Evolutionary conservation across 228 moss, liverwort and hornwort species (phyloP).

Genomic region (Sphagnum magellanicum): DNA sequence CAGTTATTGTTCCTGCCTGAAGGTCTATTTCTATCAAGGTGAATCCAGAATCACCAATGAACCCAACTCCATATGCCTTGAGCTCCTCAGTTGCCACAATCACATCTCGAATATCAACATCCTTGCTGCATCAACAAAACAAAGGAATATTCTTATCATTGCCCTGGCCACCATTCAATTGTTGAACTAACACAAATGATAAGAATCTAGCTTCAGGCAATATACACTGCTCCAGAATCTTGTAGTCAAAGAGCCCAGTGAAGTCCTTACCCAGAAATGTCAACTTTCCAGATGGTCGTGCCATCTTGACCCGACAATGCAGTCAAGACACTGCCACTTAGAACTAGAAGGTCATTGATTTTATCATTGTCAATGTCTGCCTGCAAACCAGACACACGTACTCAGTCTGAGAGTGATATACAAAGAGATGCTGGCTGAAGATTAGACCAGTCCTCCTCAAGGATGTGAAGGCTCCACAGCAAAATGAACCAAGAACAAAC

Average conservation of each 20-base stretch:
- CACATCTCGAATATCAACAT: slow-evolving; percentile 53
- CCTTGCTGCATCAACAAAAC: slow-evolving; percentile 47
- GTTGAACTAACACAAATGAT: too few species aligned
- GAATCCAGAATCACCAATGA: slow-evolving; percentile 56
- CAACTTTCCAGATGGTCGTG: slow-evolving; percentile 62
- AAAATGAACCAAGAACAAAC: too few species aligned
- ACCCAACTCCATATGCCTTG: slow-evolving; percentile 73
- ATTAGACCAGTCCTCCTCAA: not conserved
- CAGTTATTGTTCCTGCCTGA: slow-evolving; percentile 54
- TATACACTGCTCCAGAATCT: too few species aligned
- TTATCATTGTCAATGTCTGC: slow-evolving; percentile 71
- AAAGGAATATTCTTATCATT: too few species aligned
- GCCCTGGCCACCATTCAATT: too few species aligned
- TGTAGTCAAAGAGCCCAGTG: too few species aligned
- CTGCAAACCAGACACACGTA: slow-evolving; percentile 22
- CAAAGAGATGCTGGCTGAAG: not conserved
- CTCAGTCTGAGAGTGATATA: not conserved
- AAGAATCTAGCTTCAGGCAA: too few species aligned
- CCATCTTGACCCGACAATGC: slow-evolving; percentile 79
- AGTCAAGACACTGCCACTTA: slow-evolving; percentile 63
- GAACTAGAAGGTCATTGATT: slow-evolving; percentile 69
- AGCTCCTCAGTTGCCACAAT: slow-evolving; percentile 48
- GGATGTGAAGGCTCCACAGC: not conserved
- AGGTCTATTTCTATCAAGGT: slow-evolving; percentile 67
- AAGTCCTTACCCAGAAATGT: slow-evolving; percentile 17